These are phyloP conservation scores for Cyberlindnera sargentensis DNA, from an alignment of 805 yeast species.

Conservation along the genomic window DNA sequence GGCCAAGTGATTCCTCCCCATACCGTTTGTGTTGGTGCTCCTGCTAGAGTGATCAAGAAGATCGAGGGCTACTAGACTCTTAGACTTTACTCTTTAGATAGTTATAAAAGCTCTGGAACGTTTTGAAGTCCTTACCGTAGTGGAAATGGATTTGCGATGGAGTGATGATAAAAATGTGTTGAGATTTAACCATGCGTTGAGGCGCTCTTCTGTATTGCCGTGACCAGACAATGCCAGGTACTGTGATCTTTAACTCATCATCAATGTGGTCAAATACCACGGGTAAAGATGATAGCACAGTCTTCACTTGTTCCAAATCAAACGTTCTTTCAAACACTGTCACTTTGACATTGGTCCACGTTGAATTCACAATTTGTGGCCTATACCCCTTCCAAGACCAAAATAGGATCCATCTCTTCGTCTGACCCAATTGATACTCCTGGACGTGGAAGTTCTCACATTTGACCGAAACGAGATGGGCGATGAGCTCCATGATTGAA, in stretches of 20 bases:
- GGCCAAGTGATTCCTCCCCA: constrained; percentile 44
- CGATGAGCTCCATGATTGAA: constrained; percentile 9
- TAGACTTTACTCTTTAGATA: constrained; percentile 4
- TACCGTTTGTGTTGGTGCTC: constrained; percentile 57
- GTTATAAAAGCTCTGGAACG: constrained; percentile 21
- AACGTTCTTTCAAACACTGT: constrained; percentile 14
- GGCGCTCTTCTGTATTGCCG: constrained; percentile 18
- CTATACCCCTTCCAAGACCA: constrained; percentile 15
- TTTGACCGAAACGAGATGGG: neutral
- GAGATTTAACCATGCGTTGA: constrained; percentile 1
- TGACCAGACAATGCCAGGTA: constrained; percentile 21
- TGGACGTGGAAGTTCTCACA: constrained; percentile 13
- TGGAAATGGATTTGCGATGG: constrained; percentile 11
- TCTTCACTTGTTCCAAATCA: constrained; percentile 3
- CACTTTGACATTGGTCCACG: neutral
- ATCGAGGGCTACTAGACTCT: constrained; percentile 13
- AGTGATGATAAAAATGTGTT: constrained; percentile 9
- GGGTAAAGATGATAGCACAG: neutral
- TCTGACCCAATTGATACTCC: constrained; percentile 17
- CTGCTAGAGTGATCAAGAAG: constrained; percentile 41
- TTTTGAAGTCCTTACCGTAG: constrained; percentile 10
- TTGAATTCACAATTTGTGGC: neutral
- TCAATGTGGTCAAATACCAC: neutral
- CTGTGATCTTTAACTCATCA: neutral
- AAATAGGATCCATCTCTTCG: constrained; percentile 22